Base-by-base conservation (phyloP, 2,329 filamentous ascomycete genomes). In the Ascochyta viciae-villosae region DNA sequence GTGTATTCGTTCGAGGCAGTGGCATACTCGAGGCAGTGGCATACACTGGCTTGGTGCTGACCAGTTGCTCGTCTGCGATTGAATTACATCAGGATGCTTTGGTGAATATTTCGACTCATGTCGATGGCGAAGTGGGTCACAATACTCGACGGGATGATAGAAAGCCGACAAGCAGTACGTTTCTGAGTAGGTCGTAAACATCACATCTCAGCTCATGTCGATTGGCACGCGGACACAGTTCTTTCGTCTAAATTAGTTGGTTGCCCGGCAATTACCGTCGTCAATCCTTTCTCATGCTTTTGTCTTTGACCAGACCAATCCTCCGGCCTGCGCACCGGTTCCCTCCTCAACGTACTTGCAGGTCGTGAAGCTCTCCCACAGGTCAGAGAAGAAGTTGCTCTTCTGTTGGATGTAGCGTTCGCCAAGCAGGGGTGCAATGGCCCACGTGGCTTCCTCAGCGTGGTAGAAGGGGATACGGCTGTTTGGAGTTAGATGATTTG, bases 391-490 rank as follows among this genome's bases (percentile, higher is more conserved):
- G 52, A 69, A 69, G 50, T 54, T 62, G 26, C 43, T 62, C 43
- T 60, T 61, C 43, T 68, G 60, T 48, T 61, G 49, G 33, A 66
- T 65, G 58, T 69, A 70, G 26, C 57, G 57, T 33, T 67, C 59
- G 22, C 67, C 68, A 2, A 71, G 65, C 5, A 69, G 41, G 31
- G 63, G 65, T 1, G 51, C 57, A 41, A 71, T 60, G 7, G 68
- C 67, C 54, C 54, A 58, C 0, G 68, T 70, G 0, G 67, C 68
- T 39, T 70, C 67, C 49, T 69, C 62, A 8, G 61, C 61, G 44
- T 71, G 62, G 53, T 71, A 70, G 50, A 66, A 66, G 12, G 68
- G 68, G 38, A 71, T 68, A 5, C 65, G 64, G 3, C 67, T 70
- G 24, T 15, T 23, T 8, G 2, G n/a, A 4, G 23, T 70, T 37